Base-by-base conservation (phyloP, 306 rosid genomes). In the Mimosa pudica region DNA sequence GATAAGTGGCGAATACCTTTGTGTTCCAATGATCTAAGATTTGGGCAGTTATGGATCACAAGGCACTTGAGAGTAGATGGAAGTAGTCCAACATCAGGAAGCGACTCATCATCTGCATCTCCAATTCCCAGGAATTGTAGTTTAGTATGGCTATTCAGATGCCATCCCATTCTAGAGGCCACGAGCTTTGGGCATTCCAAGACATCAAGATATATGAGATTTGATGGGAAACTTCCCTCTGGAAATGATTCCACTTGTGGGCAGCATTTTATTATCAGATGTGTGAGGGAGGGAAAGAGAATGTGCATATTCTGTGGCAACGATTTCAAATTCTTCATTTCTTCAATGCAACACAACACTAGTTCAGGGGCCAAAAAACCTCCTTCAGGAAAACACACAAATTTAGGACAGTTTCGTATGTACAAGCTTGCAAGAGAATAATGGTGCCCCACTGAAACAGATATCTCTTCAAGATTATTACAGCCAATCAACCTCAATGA, bases 241-340 rank as follows among this genome's bases (percentile, higher is more conserved):
- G 65, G 44, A 47, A 79, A 71, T 47, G 77, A 35, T 17, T 79
- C 77, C 9, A 58, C 7, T 18, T 44, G 49, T 17, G 77, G 63
- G 48, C 82, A 70, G n/a, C 10, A 0, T 0, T 0, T 1, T 45
- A 78, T 7, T 3, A 0, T 0, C 16, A 78, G 24, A 8, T 6
- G 0, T 8, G 1, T 0, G 0, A 78, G 76, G 17, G 76, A 78
- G 1, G 77, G 63, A 17, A 79, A 63, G 33, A 79, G 72, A 5
- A 3, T 9, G 52, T 18, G 8, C 77, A 61, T 71, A 2, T 0
- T 4, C 12, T 48, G 54, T 0, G 77, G 71, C 2, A 73, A 17
- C 10, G 35, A 51, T 72, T 72, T 72, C 20, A 72, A 52, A 49
- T 5, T 71, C 24, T 71, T n/a, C 75, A 48, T 7, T 2, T 32